These are phyloP conservation scores for Yamadazyma spencermartinsiae DNA, from an alignment of 1,139 yeast genomes.

Conservation along the genomic window DNA sequence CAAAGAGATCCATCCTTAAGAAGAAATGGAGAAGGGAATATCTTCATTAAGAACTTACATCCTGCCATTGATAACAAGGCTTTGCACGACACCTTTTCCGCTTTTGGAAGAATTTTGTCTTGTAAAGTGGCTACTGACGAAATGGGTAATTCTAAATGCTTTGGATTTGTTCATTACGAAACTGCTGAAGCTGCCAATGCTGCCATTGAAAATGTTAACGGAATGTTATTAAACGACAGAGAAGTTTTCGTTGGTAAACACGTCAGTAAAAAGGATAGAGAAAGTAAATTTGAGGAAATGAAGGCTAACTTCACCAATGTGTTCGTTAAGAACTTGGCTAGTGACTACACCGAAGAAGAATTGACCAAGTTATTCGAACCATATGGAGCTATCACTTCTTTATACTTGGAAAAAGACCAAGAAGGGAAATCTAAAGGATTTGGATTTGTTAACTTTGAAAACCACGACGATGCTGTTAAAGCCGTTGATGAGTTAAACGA, in stretches of 20 bases:
- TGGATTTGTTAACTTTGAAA: constrained; percentile 90
- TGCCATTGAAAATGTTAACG: constrained; percentile 97
- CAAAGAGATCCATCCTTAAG: constrained; percentile 98
- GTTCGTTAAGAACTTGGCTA: constrained; percentile 85
- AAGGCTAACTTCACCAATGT: constrained; percentile 94
- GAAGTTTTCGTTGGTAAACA: constrained; percentile 97
- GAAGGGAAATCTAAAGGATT: constrained; percentile 95
- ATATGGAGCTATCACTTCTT: constrained; percentile 82
- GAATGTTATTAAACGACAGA: constrained; percentile 96
- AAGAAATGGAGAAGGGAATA: constrained; percentile 95
- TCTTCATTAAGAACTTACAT: constrained; percentile 97
- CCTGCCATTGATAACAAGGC: constrained; percentile 99
- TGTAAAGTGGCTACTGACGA: constrained; percentile 98
- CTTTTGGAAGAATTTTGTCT: constrained; percentile 93
- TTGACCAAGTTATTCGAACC: constrained; percentile 71
- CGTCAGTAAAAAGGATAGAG: constrained; percentile 91
- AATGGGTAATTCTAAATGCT: constrained; percentile 89
- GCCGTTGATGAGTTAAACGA: constrained; percentile 95
- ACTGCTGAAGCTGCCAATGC: constrained; percentile 89
- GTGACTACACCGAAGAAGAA: constrained; percentile 71
- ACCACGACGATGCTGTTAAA: constrained; percentile 83
- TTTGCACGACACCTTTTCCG: constrained; percentile 95
- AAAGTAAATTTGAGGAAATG: constrained; percentile 88
- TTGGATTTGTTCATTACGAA: constrained; percentile 97
- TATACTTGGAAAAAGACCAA: constrained; percentile 75